Evolutionary conservation across 768 basidiomycete species (phyloP).

Genomic region (Strobilomyces echinocephalus): DNA sequence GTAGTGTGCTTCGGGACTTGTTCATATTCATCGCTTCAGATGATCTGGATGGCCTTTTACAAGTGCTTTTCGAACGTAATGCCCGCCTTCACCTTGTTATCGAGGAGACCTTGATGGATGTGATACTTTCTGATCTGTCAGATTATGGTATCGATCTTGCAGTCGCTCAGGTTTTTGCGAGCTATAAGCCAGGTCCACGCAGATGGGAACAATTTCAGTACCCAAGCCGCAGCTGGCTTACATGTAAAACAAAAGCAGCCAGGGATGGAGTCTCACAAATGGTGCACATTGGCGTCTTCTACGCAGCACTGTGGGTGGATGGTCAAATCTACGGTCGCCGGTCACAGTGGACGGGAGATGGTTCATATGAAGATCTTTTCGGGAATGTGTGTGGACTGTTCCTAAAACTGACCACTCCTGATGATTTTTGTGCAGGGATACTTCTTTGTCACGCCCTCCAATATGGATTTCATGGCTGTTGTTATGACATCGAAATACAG

Average conservation of each 20-base stretch:
- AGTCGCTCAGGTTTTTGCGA: constrained; percentile 1
- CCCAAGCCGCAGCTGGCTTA: constrained; percentile 15
- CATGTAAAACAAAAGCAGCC: neutral
- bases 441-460: neutral
- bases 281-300: constrained; percentile 4
- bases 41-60: neutral
- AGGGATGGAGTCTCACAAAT: neutral
- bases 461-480: neutral
- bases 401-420: too few species aligned
- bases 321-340: constrained; percentile 2
- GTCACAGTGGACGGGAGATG: too few species aligned
- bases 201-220: constrained; percentile 6
- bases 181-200: constrained; percentile 3
- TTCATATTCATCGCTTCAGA: too few species aligned
- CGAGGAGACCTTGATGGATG: constrained; percentile 3
- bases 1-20: too few species aligned
- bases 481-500: neutral
- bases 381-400: too few species aligned
- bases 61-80: constrained; percentile 16
- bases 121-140: neutral
- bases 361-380: too few species aligned
- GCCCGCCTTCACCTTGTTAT: constrained; percentile 20
- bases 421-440: neutral
- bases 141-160: constrained; percentile 13
- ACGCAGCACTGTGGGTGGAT: constrained; percentile 17